Evolutionary conservation across 108 stramenopile species (phyloP), one percentile per base, ranked within the genome.

Genomic region (Seminavis robusta): DNA sequence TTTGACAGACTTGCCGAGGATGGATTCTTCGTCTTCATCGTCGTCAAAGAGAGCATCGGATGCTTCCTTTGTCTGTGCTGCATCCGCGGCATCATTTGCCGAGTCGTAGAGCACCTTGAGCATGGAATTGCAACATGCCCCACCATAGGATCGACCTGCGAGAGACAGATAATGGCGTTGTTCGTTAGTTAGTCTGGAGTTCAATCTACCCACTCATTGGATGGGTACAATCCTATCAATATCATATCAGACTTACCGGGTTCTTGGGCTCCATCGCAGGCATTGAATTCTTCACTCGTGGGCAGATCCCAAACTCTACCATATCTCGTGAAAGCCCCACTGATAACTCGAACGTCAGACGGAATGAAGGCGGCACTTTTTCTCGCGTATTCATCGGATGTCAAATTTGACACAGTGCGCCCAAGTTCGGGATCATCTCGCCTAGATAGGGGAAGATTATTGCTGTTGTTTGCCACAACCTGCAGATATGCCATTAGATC

Each of bases 401-500:
- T 77, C 33, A 89, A 56, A 25, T 59, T 71, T 23, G 74, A 67
- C 3, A 86, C 83, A 23, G 70, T 84, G 39, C 72, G 52, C 21
- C 63, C 74, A 41, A 86, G 55, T 41, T 86, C 86, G 20, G 91
- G 91, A 60, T 92, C 91, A 47, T 92, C 91, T 29, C 91, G 78
- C 45, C 87, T 63, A 7, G 91, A 87, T 44, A 88, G 40, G 9
- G 91, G 91, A 26, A 92, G 37, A 40, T 92, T 88, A 32, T 79
- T 75, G 27, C 74, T 76, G 56, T 92, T 86, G 53, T 86, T 82
- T 19, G 86, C 91, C 47, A 92, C 87, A 23, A 87, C 71, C 53
- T 92, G 86, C 7, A 92, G 79, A 61, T 92, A 92, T 0, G 83
- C 87, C 85, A 92, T 89, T 1, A 89, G 66, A 51, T 92, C 91